Evolutionary conservation across 257 asterid species (phyloP).

Genomic region (Nicotiana tabacum): DNA sequence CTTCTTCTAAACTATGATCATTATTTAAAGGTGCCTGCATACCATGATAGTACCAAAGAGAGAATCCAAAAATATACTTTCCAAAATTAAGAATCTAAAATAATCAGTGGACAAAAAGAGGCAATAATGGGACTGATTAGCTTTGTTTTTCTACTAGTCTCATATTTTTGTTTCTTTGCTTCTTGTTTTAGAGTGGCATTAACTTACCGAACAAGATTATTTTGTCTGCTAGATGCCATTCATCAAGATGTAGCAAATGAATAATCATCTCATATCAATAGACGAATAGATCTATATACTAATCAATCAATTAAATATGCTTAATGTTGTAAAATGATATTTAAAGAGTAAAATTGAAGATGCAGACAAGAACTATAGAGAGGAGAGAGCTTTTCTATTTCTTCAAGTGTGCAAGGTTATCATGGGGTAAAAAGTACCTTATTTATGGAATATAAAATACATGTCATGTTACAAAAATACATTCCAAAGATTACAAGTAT

Average conservation of each 20-base stretch:
- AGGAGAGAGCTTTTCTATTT: too few relatives aligned
- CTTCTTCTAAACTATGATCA: neutral
- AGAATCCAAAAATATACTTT: conserved; percentile 6
- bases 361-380: too few relatives aligned
- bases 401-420: too few relatives aligned
- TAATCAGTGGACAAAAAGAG: neutral
- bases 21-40: neutral
- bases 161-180: neutral
- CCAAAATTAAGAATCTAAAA: neutral
- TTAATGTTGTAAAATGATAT: too few relatives aligned
- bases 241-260: neutral
- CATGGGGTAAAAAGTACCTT: too few relatives aligned
- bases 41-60: neutral
- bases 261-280: neutral
- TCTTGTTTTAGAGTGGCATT: neutral
- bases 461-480: too few relatives aligned
- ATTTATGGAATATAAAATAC: too few relatives aligned
- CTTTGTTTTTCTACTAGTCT: neutral
- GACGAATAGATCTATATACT: neutral
- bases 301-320: neutral
- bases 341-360: too few relatives aligned
- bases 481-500: too few relatives aligned
- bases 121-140: neutral
- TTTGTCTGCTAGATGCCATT: neutral
- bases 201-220: neutral